Base-by-base conservation (phyloP, 768 basidiomycete species). In the Russula sp. region DNA sequence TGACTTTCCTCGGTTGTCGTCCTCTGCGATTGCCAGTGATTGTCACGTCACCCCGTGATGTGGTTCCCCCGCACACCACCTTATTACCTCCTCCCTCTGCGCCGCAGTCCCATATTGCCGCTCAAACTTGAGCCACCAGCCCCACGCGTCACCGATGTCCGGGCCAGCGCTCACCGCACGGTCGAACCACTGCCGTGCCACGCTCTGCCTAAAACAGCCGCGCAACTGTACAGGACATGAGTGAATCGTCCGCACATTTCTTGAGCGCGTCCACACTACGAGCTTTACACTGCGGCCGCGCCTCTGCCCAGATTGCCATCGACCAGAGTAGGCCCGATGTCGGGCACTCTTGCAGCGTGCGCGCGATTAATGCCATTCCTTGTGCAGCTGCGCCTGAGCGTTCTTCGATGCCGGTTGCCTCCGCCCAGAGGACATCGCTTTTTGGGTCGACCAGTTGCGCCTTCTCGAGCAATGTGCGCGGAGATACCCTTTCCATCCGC, bases 111-210 rank as follows among this genome's bases (percentile, higher is more conserved):
- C 95, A 74, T 27, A 90, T 74, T 95, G 86, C 64, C 85, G 78
- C 78, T 98, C 97, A 75, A 98, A 99, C 76, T 88, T 93, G 69
- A 92, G 77, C 94, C 95, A 98, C 94, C 95, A 98, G 2, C 82
- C 97, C 94, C 95, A 98, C 6, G 85, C 81, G 73, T 98, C 96
- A 2, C 95, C 94, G 31, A 86, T 73, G 73, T 94, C 92, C 50
- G 67, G 73, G 76, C 61, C 87, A 80, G 59, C 82, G 31, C 78
- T 84, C 18, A 91, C 86, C 3, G 94, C 87, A 52, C 94, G 80
- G 61, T 82, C 85, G 74, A 98, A 97, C 97, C 95, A 98, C 61
- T 90, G 84, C 51, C 96, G 77, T 11, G 97, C 94, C 76, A 63
- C 96, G 82, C 71, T 98, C 97, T 2, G 83, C 80, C 96, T 95